Evolutionary conservation across 1,139 yeast species (phyloP).

Genomic region (Saccharomycopsis crataegensis): DNA sequence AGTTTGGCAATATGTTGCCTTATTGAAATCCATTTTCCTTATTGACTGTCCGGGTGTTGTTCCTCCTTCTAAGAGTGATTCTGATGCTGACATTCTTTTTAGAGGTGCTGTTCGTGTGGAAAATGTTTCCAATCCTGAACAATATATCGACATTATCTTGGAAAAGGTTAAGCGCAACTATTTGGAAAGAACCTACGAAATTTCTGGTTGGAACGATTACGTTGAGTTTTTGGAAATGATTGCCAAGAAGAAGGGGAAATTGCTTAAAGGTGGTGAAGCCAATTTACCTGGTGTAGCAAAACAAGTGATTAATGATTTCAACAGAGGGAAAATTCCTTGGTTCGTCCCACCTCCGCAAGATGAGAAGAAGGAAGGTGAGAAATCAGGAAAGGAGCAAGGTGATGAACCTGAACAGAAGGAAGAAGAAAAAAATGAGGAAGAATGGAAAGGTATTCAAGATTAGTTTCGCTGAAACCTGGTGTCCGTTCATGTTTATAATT

Average conservation of each 20-base stretch:
- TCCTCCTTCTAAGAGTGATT: conserved; percentile 85
- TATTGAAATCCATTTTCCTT: conserved; percentile 90
- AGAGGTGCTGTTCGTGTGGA: conserved; percentile 98
- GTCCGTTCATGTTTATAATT: too few species aligned
- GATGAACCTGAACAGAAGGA: background rate
- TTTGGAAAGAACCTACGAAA: conserved; percentile 90
- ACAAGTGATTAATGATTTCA: conserved; percentile 85
- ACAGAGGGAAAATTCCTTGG: conserved; percentile 98
- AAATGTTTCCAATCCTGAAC: conserved; percentile 92
- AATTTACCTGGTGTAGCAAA: conserved; percentile 93
- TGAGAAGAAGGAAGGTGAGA: conserved; percentile 26
- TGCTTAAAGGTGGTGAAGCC: conserved; percentile 96
- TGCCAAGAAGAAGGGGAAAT: conserved; percentile 88
- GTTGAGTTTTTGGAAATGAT: conserved; percentile 75
- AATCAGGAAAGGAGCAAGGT: conserved; percentile 11
- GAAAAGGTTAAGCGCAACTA: conserved; percentile 83
- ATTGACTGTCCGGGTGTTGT: conserved; percentile 99
- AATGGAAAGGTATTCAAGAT: background rate
- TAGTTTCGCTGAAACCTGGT: too few species aligned
- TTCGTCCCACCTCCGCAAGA: conserved; percentile 86
- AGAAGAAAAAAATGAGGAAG: background rate
- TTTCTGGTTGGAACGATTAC: conserved; percentile 86
- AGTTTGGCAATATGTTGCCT: conserved; percentile 97
- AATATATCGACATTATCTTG: conserved; percentile 83
- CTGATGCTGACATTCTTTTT: conserved; percentile 89